These are phyloP conservation scores for Pichia deserticola DNA, from an alignment of 805 yeast species.

Conservation along the genomic window DNA sequence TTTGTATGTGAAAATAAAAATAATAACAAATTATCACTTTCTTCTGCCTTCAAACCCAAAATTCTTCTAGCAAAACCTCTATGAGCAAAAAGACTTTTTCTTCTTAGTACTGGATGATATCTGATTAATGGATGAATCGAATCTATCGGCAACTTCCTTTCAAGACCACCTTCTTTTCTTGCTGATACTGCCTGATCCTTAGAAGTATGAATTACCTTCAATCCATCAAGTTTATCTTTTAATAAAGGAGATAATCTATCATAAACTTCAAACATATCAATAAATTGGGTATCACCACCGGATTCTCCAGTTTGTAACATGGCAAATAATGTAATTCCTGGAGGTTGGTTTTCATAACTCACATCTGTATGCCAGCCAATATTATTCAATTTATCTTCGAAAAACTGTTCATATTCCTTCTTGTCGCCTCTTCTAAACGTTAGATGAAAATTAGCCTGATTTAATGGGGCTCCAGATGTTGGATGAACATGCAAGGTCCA, in stretches of 20 bases:
- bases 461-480: conserved; percentile 62
- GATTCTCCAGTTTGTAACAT: conserved; percentile 52
- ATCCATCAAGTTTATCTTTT: conserved; percentile 48
- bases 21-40: conserved; percentile 51
- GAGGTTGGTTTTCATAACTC: conserved; percentile 66
- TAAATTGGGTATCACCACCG: conserved; percentile 78
- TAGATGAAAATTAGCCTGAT: conserved; percentile 53
- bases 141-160: conserved; percentile 55
- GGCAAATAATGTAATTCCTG: conserved; percentile 63
- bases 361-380: conserved; percentile 68
- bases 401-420: conserved; percentile 31
- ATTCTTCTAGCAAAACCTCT: conserved; percentile 57
- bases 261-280: conserved; percentile 64
- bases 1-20: conserved; percentile 47
- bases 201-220: conserved; percentile 65
- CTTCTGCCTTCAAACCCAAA: conserved; percentile 66
- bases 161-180: conserved; percentile 48
- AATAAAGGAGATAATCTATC: conserved; percentile 61
- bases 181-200: conserved; percentile 61
- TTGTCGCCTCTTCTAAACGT: conserved; percentile 45
- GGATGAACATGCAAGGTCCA: conserved; percentile 71
- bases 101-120: conserved; percentile 63
- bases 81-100: conserved; percentile 51
- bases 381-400: conserved; percentile 31
- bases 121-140: conserved; percentile 65